Conservation (phyloP, 257 asterid species). For the Lycium ferocissimum region DNA sequence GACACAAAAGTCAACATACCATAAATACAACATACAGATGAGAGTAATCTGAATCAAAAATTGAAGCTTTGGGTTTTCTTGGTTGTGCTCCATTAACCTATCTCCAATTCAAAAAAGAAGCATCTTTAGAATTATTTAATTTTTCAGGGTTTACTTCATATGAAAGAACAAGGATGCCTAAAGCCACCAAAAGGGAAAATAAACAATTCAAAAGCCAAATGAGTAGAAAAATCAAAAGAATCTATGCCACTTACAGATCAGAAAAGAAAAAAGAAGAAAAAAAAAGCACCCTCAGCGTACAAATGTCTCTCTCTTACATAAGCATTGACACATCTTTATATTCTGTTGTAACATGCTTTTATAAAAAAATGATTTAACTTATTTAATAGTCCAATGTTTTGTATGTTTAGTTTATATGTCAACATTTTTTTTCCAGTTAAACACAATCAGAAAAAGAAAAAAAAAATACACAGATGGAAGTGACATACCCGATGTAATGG, state of each 20-base stretch:
- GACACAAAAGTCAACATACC: constrained; percentile 22
- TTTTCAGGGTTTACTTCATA: neutral
- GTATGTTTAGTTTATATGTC: no score
- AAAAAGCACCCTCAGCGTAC: neutral
- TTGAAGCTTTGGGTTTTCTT: neutral
- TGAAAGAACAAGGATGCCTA: constrained; percentile 11
- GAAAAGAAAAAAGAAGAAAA: neutral
- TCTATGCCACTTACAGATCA: neutral
- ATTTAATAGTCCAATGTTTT: no score
- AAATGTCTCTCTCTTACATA: neutral
- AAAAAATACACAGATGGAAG: neutral
- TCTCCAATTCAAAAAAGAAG: neutral
- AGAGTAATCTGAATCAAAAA: neutral
- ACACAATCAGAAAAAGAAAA: no score
- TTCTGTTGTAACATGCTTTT: no score
- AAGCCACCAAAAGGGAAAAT: neutral
- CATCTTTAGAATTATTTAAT: neutral
- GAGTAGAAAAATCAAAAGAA: neutral
- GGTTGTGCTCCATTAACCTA: constrained; percentile 5
- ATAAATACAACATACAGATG: neutral
- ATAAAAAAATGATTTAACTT: no score
- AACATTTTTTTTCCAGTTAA: neutral
- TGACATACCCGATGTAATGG: no score
- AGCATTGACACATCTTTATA: neutral
- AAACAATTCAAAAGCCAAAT: neutral